Evolutionary conservation across 176 grass and related monocot species (phyloP).

Genomic region (Elymus sibiricus): DNA sequence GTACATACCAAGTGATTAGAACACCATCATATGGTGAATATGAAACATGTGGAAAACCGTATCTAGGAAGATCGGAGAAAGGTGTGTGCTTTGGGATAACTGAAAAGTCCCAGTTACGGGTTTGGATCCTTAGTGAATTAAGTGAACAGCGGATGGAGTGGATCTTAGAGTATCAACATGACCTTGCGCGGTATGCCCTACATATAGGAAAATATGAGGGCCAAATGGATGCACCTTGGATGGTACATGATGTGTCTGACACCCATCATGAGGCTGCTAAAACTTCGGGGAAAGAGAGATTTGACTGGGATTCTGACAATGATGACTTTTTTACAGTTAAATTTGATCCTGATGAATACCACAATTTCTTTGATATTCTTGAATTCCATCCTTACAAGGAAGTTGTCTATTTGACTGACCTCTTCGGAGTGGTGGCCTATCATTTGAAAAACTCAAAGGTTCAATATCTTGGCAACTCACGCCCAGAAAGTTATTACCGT

Average conservation of each 20-base stretch:
- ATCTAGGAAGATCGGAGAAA: neutral
- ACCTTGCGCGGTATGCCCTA: too few relatives aligned
- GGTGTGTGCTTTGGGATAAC: neutral
- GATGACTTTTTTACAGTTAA: neutral
- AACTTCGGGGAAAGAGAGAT: neutral
- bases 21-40: neutral
- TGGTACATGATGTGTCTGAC: neutral
- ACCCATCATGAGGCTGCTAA: neutral
- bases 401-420: too few relatives aligned
- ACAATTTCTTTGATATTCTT: neutral
- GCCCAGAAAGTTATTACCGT: neutral
- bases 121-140: too few relatives aligned
- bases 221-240: neutral
- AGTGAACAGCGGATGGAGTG: too few relatives aligned
- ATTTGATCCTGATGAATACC: neutral
- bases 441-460: too few relatives aligned
- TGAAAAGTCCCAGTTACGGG: neutral
- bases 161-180: too few relatives aligned
- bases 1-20: neutral
- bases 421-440: too few relatives aligned
- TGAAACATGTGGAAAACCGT: neutral
- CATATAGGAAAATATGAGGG: too few relatives aligned
- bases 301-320: conserved; percentile 11
- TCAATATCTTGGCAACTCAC: too few relatives aligned
- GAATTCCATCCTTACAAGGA: neutral